Conservation (phyloP, 225 moss, liverwort and hornwort species). For the Marchantia paleacea region DNA sequence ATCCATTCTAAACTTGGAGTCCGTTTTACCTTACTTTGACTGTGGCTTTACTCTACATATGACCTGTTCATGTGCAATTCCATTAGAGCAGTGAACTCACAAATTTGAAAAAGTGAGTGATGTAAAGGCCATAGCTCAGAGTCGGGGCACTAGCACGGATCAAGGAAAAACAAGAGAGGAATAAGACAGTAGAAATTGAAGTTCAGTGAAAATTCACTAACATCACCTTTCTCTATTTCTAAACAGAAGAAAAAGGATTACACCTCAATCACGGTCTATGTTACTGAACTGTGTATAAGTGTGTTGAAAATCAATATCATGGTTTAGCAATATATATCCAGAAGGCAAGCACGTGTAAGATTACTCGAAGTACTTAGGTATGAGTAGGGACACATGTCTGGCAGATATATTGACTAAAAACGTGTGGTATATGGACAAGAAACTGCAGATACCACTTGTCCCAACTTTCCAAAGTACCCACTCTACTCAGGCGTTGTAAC, state of each 20-base stretch:
- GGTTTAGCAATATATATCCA: not conserved
- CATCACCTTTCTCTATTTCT: not conserved
- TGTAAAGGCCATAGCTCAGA: not conserved
- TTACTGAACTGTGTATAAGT: not conserved
- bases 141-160: not conserved
- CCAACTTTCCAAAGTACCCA: no score
- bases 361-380: not conserved
- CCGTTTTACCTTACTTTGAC: not conserved
- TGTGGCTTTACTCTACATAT: not conserved
- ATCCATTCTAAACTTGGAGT: not conserved
- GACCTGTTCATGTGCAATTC: not conserved
- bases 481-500: not conserved
- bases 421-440: not conserved
- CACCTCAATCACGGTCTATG: not conserved
- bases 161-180: not conserved
- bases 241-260: not conserved
- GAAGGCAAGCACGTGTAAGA: not conserved
- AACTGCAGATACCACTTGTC: not conserved
- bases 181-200: not conserved
- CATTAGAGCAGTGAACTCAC: not conserved
- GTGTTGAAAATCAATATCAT: not conserved
- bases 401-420: not conserved
- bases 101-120: not conserved
- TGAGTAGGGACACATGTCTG: not conserved
- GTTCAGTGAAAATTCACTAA: not conserved